A percentile compares a stretch with the other conserved stretches of the same genome.
Evolutionary conservation across 176 grass and related monocot genomes (phyloP).

Genomic region (Saccharum spontaneum): DNA sequence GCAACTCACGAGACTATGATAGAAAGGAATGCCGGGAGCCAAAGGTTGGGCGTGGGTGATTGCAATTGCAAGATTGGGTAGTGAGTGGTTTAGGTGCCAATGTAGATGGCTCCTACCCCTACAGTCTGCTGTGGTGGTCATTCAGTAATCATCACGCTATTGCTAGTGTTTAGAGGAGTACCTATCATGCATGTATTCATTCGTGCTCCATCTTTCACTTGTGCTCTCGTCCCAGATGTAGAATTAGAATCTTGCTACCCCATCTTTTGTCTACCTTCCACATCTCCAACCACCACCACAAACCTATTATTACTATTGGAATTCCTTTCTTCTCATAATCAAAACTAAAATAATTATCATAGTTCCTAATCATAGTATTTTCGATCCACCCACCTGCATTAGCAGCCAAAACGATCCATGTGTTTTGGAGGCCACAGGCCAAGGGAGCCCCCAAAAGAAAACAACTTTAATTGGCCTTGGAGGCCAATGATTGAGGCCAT

Average conservation of each 20-base stretch:
- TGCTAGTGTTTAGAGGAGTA: neutral
- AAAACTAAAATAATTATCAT: neutral
- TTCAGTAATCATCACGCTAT: constrained; percentile 12
- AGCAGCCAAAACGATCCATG: constrained; percentile 19
- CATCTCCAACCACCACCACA: constrained; percentile 10
- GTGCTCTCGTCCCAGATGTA: constrained; percentile 4
- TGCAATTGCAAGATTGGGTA: constrained; percentile 33
- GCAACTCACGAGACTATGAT: constrained; percentile 31
- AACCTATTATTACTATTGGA: constrained; percentile 4
- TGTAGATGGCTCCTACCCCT: constrained; percentile 6
- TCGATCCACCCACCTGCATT: constrained; percentile 2
- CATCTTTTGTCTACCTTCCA: constrained; percentile 18
- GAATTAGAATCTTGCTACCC: constrained; percentile 36
- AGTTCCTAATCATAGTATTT: constrained; percentile 8
- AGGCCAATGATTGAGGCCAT: constrained; percentile 47
- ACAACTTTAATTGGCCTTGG: neutral
- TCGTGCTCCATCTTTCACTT: neutral
- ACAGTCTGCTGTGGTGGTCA: neutral
- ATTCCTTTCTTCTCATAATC: neutral
- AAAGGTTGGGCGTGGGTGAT: neutral
- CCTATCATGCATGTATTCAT: neutral
- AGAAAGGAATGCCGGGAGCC: neutral
- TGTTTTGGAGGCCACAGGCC: constrained; percentile 24
- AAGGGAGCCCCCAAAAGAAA: neutral
- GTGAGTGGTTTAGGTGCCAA: constrained; percentile 24